Conservation (phyloP, 2,329 filamentous ascomycete genomes). For the Monosporascus sp. region DNA sequence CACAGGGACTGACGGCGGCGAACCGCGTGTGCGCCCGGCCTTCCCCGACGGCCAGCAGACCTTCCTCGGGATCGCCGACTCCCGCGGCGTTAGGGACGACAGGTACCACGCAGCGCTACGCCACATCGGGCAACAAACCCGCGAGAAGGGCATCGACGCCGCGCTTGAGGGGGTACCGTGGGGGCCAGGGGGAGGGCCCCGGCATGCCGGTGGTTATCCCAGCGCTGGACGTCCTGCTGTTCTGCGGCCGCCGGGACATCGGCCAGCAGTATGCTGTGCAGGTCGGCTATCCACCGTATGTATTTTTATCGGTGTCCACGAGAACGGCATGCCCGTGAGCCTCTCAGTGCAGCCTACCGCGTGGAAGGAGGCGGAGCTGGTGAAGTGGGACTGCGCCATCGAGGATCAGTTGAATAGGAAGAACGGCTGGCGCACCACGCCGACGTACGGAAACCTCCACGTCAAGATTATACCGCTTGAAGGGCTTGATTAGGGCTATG, state of each 20-base stretch:
- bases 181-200: slow-evolving; percentile 7
- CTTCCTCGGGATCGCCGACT: slow-evolving; percentile 58
- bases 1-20: slow-evolving; percentile 61
- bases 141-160: slow-evolving; percentile 61
- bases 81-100: slow-evolving; percentile 56
- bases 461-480: not conserved
- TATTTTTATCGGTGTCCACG: slow-evolving; percentile 56
- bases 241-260: slow-evolving; percentile 35
- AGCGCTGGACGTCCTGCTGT: slow-evolving; percentile 2
- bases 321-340: slow-evolving; percentile 57
- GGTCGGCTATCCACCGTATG: slow-evolving; percentile 70
- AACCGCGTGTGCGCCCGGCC: slow-evolving; percentile 54
- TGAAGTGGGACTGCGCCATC: slow-evolving; percentile 59
- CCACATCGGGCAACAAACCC: slow-evolving; percentile 54
- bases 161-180: slow-evolving; percentile 46
- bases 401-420: slow-evolving; percentile 36
- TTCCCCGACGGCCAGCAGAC: slow-evolving; percentile 68
- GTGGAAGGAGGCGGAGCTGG: slow-evolving; percentile 52
- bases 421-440: not conserved
- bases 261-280: slow-evolving; percentile 66
- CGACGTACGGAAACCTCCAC: not conserved
- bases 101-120: slow-evolving; percentile 62
- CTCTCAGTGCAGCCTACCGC: slow-evolving; percentile 55
- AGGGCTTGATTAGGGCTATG: not conserved
- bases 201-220: not conserved